phyloP scores from a whole-genome alignment of 1,139 yeast species.

The Yamadazyma sp. region DNA sequence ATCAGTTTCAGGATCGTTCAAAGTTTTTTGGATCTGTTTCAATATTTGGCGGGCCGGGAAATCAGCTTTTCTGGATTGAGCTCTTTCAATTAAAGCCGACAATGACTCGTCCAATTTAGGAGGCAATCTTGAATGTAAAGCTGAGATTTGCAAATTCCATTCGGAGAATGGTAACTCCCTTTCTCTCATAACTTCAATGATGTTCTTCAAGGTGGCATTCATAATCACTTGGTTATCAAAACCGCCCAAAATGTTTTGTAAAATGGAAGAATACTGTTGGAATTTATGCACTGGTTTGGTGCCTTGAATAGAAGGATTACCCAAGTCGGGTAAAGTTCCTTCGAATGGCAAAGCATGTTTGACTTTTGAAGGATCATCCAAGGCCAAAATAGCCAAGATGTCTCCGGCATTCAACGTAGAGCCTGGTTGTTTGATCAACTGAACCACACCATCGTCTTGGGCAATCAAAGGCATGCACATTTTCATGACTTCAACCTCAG shows the following conservation, averaged over 20 bases:
- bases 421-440: constrained; percentile 96
- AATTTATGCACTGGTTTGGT: constrained; percentile 80
- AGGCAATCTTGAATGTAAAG: constrained; percentile 89
- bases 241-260: constrained; percentile 81
- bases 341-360: constrained; percentile 95
- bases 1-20: constrained; percentile 51
- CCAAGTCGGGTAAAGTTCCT: constrained; percentile 88
- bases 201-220: constrained; percentile 74
- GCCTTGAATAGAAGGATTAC: constrained; percentile 81
- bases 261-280: constrained; percentile 54
- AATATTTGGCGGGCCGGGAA: constrained; percentile 89
- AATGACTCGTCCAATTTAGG: constrained; percentile 69
- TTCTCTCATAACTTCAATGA: constrained; percentile 72
- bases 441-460: constrained; percentile 90
- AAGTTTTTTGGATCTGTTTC: constrained; percentile 58
- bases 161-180: constrained; percentile 88
- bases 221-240: constrained; percentile 93
- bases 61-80: constrained; percentile 68
- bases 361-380: constrained; percentile 96
- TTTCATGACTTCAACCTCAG: constrained; percentile 99
- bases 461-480: constrained; percentile 95
- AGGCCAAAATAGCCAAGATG: constrained; percentile 86
- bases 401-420: constrained; percentile 95
- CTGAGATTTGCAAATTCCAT: constrained; percentile 85
- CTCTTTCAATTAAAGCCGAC: constrained; percentile 63